These are phyloP conservation scores for Lactuca sativa DNA, from an alignment of 129 eudicot species.

Conservation along the genomic window DNA sequence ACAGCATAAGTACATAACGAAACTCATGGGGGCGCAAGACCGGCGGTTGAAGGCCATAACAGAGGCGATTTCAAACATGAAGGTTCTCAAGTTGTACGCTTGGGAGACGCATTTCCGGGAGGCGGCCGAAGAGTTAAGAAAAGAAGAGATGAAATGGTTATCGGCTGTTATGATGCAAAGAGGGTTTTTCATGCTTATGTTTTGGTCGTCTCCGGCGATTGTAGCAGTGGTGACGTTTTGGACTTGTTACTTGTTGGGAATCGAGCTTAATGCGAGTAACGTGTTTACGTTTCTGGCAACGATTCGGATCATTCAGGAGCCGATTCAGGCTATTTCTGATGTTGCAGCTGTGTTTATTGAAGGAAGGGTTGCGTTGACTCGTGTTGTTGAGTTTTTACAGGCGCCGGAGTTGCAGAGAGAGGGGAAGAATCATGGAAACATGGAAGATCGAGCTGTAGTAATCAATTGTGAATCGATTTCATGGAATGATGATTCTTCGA, in stretches of 20 bases:
- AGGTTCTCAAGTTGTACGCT: slow-evolving; percentile 62
- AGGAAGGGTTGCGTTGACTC: slow-evolving; percentile 53
- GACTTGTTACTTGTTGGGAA: slow-evolving; percentile 41
- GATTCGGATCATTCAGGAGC: slow-evolving; percentile 55
- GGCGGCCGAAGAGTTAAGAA: slow-evolving; percentile 31
- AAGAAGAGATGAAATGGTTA: slow-evolving; percentile 44
- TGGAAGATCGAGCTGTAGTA: slow-evolving; percentile 13
- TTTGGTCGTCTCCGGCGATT: slow-evolving; percentile 50
- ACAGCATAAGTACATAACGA: slow-evolving; percentile 42
- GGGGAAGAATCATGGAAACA: slow-evolving; percentile 5
- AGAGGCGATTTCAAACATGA: slow-evolving; percentile 58
- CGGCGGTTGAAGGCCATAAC: slow-evolving; percentile 50
- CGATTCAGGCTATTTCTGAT: slow-evolving; percentile 47
- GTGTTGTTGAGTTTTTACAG: slow-evolving; percentile 55
- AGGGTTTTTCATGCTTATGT: slow-evolving; percentile 41
- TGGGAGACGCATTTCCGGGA: slow-evolving; percentile 61
- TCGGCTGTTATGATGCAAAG: slow-evolving; percentile 36
- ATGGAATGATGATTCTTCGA: slow-evolving; percentile 48
- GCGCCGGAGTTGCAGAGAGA: slow-evolving; percentile 57
- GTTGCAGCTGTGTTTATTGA: slow-evolving; percentile 50
- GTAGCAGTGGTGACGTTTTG: slow-evolving; percentile 49
- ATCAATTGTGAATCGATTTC: slow-evolving; percentile 44
- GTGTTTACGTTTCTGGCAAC: slow-evolving; percentile 71
- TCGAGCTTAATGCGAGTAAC: slow-evolving; percentile 43
- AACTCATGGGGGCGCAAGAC: slow-evolving; percentile 64